A percentile compares a stretch with the other conserved stretches of the same genome.
Conservation (phyloP, 805 yeast species). For the Pichia nanzhaoensis region DNA sequence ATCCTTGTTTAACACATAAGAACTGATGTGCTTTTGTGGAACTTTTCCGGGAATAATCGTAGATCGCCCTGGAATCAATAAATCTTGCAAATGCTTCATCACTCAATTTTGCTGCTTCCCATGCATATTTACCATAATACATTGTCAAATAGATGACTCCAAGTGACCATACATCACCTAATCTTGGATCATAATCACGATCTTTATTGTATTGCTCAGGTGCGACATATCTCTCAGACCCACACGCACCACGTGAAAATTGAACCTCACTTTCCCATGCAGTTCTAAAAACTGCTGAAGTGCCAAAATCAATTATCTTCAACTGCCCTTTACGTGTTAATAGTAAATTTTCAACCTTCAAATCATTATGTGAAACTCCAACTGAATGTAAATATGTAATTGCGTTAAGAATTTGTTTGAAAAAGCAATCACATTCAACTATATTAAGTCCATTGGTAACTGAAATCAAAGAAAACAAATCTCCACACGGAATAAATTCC, state of each 20-base stretch:
- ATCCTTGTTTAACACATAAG: conserved; percentile 33
- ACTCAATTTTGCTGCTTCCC: conserved; percentile 31
- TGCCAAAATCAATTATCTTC: conserved; percentile 82
- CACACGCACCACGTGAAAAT: conserved; percentile 67
- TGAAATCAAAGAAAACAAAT: conserved; percentile 54
- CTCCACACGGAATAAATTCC: conserved; percentile 94
- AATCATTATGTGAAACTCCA: conserved; percentile 91
- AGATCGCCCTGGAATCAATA: conserved; percentile 37
- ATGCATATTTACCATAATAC: conserved; percentile 36
- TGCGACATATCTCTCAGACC: conserved; percentile 86
- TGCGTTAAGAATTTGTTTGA: conserved; percentile 81
- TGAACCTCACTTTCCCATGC: conserved; percentile 80
- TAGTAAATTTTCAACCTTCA: conserved; percentile 82
- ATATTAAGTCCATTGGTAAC: conserved; percentile 47
- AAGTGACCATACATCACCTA: conserved; percentile 84
- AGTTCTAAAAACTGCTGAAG: conserved; percentile 83
- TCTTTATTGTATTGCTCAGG: conserved; percentile 71
- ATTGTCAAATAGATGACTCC: conserved; percentile 73
- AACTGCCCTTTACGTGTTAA: conserved; percentile 60
- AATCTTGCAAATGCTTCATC: conserved; percentile 42
- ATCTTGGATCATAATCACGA: conserved; percentile 62
- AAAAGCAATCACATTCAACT: conserved; percentile 78
- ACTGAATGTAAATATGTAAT: conserved; percentile 79
- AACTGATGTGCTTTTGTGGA: conserved; percentile 24
- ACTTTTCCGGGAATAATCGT: conserved; percentile 26